phyloP scores from a whole-genome alignment of 2,329 filamentous ascomycete species.

The Tolypocladium tropicale region DNA sequence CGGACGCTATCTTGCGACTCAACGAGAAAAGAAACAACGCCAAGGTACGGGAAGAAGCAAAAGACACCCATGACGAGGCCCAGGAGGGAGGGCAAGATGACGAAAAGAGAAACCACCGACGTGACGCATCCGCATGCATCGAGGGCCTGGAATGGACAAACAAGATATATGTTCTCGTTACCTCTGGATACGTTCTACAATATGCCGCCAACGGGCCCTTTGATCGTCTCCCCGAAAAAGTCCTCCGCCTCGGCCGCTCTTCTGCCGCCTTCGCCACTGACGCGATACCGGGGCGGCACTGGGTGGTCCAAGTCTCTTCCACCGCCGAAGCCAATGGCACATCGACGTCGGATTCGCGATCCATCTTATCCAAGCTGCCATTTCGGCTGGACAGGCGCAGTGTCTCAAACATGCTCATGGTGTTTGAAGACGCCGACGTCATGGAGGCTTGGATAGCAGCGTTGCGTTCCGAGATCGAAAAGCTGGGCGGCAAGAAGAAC shows the following conservation, averaged over 20 bases:
- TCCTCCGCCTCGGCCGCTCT: slow-evolving; percentile 59
- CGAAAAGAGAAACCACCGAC: slow-evolving; percentile 36
- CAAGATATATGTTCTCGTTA: slow-evolving; percentile 64
- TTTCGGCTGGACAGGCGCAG: slow-evolving; percentile 47
- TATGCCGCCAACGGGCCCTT: slow-evolving; percentile 61
- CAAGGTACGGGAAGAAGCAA: slow-evolving; percentile 7
- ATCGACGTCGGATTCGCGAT: slow-evolving; percentile 40
- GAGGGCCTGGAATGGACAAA: slow-evolving; percentile 53
- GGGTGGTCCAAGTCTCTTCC: slow-evolving; percentile 68
- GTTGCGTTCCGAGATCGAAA: slow-evolving; percentile 60
- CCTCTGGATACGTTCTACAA: slow-evolving; percentile 63
- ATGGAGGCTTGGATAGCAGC: slow-evolving; percentile 68
- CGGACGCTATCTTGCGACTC: slow-evolving; percentile 58
- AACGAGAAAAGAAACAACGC: slow-evolving; percentile 35
- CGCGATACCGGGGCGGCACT: slow-evolving; percentile 67
- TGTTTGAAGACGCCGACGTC: slow-evolving; percentile 61
- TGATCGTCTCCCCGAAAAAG: slow-evolving; percentile 64
- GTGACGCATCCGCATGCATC: slow-evolving; percentile 27
- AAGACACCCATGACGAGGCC: neutral
- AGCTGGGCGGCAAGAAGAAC: slow-evolving; percentile 55
- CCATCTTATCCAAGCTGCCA: slow-evolving; percentile 54
- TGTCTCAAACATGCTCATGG: slow-evolving; percentile 57
- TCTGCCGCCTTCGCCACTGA: slow-evolving; percentile 76
- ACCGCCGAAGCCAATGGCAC: slow-evolving; percentile 48
- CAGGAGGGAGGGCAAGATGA: slow-evolving; percentile 13